phyloP scores from a whole-genome alignment of 2,329 filamentous ascomycete species.

The Scedosporium boydii region DNA sequence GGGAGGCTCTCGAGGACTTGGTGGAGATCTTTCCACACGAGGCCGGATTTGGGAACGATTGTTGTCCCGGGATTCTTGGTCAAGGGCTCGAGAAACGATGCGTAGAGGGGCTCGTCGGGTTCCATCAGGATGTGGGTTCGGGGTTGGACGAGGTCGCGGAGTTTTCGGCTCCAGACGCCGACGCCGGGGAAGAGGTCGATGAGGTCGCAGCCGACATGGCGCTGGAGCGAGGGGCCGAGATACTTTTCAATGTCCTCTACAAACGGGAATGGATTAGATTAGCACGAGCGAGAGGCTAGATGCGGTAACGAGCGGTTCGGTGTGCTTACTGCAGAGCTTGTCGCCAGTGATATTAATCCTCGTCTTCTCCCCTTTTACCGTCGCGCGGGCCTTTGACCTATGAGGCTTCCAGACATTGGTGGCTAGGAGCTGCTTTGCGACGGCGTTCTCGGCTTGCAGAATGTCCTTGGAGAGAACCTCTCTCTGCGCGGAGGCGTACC shows the following conservation, averaged over 20 bases:
- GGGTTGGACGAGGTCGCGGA: constrained; percentile 67
- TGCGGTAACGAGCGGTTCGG: too few species aligned
- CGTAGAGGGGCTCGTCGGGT: constrained; percentile 49
- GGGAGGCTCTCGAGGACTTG: constrained; percentile 42
- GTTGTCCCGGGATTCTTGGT: constrained; percentile 36
- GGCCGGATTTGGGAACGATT: constrained; percentile 45
- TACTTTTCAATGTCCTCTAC: constrained; percentile 61
- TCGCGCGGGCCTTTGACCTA: neutral
- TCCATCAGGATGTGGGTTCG: constrained; percentile 80
- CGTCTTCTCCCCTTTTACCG: constrained; percentile 7
- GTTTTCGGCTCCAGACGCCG: constrained; percentile 67
- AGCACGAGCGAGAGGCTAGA: neutral
- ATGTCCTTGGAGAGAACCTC: neutral
- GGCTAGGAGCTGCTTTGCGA: constrained; percentile 1
- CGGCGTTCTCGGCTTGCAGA: neutral
- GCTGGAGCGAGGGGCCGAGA: constrained; percentile 57
- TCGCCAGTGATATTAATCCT: constrained; percentile 45
- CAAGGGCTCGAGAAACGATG: constrained; percentile 50
- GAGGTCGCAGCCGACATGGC: constrained; percentile 71
- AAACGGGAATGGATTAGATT: neutral
- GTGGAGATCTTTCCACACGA: constrained; percentile 51
- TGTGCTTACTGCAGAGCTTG: constrained; percentile 37
- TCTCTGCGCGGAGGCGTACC: neutral
- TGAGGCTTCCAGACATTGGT: constrained; percentile 7
- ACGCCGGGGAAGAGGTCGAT: constrained; percentile 77